Conservation (phyloP, 164 flowering plant species). For the Taxillus chinensis region DNA sequence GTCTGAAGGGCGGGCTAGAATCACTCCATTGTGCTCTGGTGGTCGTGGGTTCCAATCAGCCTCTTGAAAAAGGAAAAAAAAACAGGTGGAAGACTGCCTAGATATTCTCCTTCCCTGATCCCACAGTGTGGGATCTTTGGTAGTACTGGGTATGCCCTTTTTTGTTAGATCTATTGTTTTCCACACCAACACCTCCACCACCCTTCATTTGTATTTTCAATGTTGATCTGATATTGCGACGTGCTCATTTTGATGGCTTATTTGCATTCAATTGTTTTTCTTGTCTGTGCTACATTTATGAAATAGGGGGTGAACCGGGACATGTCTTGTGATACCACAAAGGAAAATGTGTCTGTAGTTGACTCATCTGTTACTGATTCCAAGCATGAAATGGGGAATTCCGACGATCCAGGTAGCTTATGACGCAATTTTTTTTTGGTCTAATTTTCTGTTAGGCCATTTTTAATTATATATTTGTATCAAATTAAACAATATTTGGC, state of each 20-base stretch:
- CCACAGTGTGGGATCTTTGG: too few species aligned
- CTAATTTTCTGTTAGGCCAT: background rate
- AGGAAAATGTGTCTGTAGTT: conserved; percentile 57
- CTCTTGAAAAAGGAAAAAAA: too few species aligned
- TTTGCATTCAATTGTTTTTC: background rate
- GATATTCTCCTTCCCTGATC: too few species aligned
- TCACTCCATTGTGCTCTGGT: too few species aligned
- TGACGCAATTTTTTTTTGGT: background rate
- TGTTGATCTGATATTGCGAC: background rate
- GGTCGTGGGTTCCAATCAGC: too few species aligned
- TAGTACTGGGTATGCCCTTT: too few species aligned
- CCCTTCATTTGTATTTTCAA: background rate
- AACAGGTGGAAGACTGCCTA: too few species aligned
- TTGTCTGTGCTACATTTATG: background rate
- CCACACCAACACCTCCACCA: too few species aligned
- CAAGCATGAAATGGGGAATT: conserved; percentile 42
- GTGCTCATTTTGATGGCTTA: background rate
- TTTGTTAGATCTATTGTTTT: too few species aligned
- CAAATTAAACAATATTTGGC: too few species aligned
- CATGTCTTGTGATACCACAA: conserved; percentile 46
- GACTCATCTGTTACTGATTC: conserved; percentile 55
- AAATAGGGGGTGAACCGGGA: conserved; percentile 19
- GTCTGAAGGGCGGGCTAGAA: too few species aligned
- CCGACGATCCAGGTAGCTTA: conserved; percentile 45
- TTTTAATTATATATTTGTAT: too few species aligned